These are phyloP conservation scores for Clarireedia hainanense DNA, from an alignment of 2,329 filamentous ascomycete genomes.

Conservation along the genomic window DNA sequence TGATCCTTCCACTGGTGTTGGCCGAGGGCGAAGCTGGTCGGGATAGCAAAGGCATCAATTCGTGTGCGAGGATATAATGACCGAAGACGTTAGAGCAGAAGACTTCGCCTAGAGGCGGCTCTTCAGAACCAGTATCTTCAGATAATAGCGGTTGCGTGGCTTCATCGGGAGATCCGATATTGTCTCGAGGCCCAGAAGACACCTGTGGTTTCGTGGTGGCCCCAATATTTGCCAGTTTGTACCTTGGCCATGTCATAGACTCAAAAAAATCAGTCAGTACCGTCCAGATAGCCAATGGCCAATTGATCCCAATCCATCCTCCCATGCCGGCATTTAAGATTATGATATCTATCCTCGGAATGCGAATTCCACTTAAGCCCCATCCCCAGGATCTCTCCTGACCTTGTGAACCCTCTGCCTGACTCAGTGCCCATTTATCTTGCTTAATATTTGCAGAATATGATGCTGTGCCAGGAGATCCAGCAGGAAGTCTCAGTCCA, in stretches of 20 bases:
- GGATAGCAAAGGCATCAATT: conserved; percentile 64
- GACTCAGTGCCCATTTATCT: conserved; percentile 33
- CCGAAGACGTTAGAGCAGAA: conserved; percentile 94
- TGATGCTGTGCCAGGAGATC: conserved; percentile 26
- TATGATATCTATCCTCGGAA: conserved; percentile 69
- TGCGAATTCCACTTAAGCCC: conserved; percentile 35
- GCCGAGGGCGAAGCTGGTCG: conserved; percentile 19
- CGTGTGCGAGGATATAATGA: conserved; percentile 83
- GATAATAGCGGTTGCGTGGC: conserved; percentile 23
- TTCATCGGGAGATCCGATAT: conserved; percentile 5
- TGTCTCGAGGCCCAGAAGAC: conserved; percentile 17
- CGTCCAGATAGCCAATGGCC: conserved; percentile 46
- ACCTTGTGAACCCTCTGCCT: conserved; percentile 44
- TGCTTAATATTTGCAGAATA: conserved; percentile 22
- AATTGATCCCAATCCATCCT: conserved; percentile 76
- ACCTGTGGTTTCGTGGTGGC: conserved; percentile 45
- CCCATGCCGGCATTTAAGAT: conserved; percentile 86
- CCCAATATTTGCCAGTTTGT: conserved; percentile 57
- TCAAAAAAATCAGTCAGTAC: conserved; percentile 55
- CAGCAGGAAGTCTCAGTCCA: conserved; percentile 25
- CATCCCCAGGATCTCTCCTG: conserved; percentile 35
- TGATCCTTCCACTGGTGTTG: conserved; percentile 39
- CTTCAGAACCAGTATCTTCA: conserved; percentile 25
- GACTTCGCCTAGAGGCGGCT: conserved; percentile 65
- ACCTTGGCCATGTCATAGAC: conserved; percentile 68